A percentile compares a stretch with the other conserved stretches of the same genome.
Evolutionary conservation across 1,139 yeast genomes (phyloP).

Genomic region (Lodderomyces beijingensis): DNA sequence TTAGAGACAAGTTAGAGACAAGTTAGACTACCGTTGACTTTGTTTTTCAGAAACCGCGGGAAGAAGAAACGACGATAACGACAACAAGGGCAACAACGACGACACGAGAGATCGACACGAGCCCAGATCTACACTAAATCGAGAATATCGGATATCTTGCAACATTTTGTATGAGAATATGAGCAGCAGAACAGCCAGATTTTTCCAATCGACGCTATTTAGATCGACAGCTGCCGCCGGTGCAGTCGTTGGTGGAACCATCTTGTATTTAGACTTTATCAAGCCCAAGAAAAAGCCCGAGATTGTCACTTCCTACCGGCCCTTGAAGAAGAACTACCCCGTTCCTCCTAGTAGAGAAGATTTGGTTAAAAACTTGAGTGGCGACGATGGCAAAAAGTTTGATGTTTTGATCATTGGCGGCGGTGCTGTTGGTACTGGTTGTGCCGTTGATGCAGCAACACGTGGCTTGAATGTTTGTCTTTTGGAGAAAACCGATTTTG

Average conservation of each 20-base stretch:
- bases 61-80: too few relatives aligned
- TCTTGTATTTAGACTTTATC: slow-evolving; percentile 41
- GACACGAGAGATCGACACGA: too few relatives aligned
- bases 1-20: too few relatives aligned
- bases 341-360: slow-evolving; percentile 36
- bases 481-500: slow-evolving; percentile 84
- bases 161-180: too few relatives aligned
- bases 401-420: slow-evolving; percentile 89
- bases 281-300: slow-evolving; percentile 33
- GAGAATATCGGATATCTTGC: too few relatives aligned
- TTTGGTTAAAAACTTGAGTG: slow-evolving; percentile 27
- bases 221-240: slow-evolving; percentile 33
- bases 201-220: slow-evolving; percentile 18
- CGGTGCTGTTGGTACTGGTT: slow-evolving; percentile 94
- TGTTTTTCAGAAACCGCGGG: too few relatives aligned
- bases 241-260: slow-evolving; percentile 33
- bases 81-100: too few relatives aligned
- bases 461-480: slow-evolving; percentile 88
- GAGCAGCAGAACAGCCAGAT: too few relatives aligned
- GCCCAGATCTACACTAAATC: too few relatives aligned
- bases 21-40: too few relatives aligned
- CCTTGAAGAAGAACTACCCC: slow-evolving; percentile 31
- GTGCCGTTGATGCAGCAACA: slow-evolving; percentile 87
- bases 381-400: slow-evolving; percentile 44
- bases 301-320: slow-evolving; percentile 30